Percentiles rank a stretch among this genome's conserved stretches.
Evolutionary conservation across 768 basidiomycete species (phyloP).

Genomic region (Naganishia kalamii): DNA sequence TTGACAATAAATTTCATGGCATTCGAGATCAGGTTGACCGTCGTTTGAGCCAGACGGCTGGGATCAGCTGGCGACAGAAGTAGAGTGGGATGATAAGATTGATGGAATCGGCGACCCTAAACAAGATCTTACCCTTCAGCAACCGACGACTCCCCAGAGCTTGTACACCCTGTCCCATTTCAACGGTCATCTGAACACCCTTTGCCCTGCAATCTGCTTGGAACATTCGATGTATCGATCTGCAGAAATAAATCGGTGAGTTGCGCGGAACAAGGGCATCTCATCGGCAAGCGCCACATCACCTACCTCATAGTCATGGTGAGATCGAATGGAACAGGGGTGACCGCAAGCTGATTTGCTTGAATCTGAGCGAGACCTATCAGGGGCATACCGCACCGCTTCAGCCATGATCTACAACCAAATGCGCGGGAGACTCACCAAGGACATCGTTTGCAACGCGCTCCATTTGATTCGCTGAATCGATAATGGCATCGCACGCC

Average conservation of each 20-base stretch:
- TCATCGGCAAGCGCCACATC: background rate
- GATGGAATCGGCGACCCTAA: background rate
- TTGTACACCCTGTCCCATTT: slow-evolving; percentile 7
- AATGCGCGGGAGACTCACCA: background rate
- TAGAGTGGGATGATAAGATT: background rate
- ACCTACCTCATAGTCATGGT: slow-evolving; percentile 5
- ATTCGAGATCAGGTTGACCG: slow-evolving; percentile 21
- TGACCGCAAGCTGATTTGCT: slow-evolving; percentile 22
- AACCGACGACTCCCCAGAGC: background rate
- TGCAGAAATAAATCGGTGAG: background rate
- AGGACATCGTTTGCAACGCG: slow-evolving; percentile 21
- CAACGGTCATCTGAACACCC: slow-evolving; percentile 1
- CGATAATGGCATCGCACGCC: slow-evolving; percentile 25
- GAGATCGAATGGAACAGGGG: slow-evolving; percentile 18
- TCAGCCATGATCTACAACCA: background rate
- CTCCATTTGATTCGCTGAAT: slow-evolving; percentile 23
- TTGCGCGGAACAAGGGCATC: background rate
- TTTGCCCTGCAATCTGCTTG: slow-evolving; percentile 20
- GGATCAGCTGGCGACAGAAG: slow-evolving; percentile 19
- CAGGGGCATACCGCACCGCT: background rate
- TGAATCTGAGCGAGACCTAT: slow-evolving; percentile 23
- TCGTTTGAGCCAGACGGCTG: slow-evolving; percentile 16
- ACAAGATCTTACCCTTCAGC: background rate
- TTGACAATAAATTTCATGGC: slow-evolving; percentile 20
- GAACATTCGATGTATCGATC: slow-evolving; percentile 24